Evolutionary conservation across 129 eudicot species (phyloP), one percentile per base, ranked within the genome.

Genomic region (Calendula officinalis): DNA sequence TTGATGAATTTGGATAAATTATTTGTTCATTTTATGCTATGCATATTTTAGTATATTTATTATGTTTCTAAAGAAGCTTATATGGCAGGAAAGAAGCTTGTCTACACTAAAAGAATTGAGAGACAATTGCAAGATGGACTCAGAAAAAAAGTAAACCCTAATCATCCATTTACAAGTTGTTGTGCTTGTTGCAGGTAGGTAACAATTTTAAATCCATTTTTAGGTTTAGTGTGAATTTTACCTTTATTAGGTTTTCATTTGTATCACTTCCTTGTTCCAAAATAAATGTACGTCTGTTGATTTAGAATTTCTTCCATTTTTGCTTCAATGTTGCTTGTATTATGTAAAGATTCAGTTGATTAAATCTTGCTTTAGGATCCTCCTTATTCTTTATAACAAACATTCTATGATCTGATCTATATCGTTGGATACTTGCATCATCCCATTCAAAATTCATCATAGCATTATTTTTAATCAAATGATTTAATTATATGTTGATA

Each of bases 51-150:
- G 14, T 36, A 15, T 22, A 9, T 48, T 47, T 49, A 57, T 62
- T 0, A 33, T 2, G 9, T 45, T 36, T 6, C 6, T 77, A 15
- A 30, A 49, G 54, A 54, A 33, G 39, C 17, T 44, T 50, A 49
- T 58, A 40, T 67, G 48, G 77, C 95, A 90, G 97, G 91, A 83
- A 77, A 56, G 74, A 33, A 77, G 68, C 64, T 74, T 90, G 62
- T 66, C 68, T 38, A 73, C 83, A 55, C 71, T 90, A 17, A 74
- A 74, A 62, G 89, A 90, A 37, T 33, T 86, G 52, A 77, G 88
- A 77, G 91, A 81, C 13, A 63, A 69, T 36, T 79, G 76, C 86
- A 90, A 77, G 82, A 70, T 66, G 34, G 87, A 81, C 51, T 33
- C 72, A 56, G 91, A 83, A 76, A 67, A 66, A 74, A 62, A 58